Percentiles rank a stretch among this genome's conserved stretches.
phyloP scores from a whole-genome alignment of 805 yeast species.

The Starmerella geochares region DNA sequence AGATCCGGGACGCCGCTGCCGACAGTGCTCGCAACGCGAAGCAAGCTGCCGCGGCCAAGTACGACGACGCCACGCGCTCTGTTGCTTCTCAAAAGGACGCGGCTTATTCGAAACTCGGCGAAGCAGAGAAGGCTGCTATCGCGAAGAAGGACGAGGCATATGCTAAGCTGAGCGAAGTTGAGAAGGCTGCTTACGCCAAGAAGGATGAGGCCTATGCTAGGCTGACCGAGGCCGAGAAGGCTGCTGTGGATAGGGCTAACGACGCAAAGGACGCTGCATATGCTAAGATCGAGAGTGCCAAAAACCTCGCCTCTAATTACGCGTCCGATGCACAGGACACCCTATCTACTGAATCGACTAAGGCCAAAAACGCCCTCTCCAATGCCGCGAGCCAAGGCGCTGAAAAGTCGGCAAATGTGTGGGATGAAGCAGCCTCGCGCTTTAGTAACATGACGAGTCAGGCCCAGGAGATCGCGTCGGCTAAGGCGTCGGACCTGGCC shows the following conservation, averaged over 20 bases:
- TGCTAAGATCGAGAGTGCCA: background rate
- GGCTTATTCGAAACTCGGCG: background rate
- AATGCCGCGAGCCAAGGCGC: background rate
- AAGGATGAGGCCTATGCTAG: background rate
- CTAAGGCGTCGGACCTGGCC: background rate
- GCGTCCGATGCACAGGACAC: background rate
- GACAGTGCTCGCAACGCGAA: background rate
- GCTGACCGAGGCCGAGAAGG: background rate
- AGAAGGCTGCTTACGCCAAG: background rate
- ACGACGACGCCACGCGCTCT: background rate
- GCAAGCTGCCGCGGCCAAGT: background rate
- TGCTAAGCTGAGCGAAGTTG: background rate
- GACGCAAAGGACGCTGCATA: background rate
- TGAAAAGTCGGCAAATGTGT: background rate
- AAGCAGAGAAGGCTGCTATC: background rate
- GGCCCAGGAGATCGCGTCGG: constrained; percentile 5
- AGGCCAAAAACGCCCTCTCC: background rate
- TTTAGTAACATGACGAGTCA: background rate
- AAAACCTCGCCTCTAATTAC: background rate
- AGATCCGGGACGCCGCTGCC: background rate
- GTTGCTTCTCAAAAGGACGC: background rate
- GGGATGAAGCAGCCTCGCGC: constrained; percentile 1
- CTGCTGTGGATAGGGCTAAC: background rate
- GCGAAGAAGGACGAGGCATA: background rate
- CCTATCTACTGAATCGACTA: background rate